Evolutionary conservation across 2,329 filamentous ascomycete genomes (phyloP), one percentile per base, ranked within the genome.

Genomic region (Diaporthe helianthi): DNA sequence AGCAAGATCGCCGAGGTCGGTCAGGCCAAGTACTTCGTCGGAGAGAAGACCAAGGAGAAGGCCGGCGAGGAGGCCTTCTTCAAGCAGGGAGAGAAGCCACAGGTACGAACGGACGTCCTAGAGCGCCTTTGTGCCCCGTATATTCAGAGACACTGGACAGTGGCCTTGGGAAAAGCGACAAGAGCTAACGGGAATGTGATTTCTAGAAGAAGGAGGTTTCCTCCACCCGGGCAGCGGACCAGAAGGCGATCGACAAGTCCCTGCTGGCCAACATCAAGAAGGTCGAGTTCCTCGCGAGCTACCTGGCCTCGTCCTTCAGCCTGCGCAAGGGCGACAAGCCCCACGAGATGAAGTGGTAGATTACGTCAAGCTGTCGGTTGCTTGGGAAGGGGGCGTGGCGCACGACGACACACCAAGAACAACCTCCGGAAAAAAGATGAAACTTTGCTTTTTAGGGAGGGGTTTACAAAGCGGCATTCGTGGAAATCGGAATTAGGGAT

Each of bases 311-410:
- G 85, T 93, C 92, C 83, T 99, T 99, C 93, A 97, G 93, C 90
- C 91, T 99, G 85, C 93, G 95, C 87, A 98, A 94, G 89, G 96
- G 96, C 81, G 95, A 99, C 90, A 94, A 95, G 92, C 96, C 96
- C 86, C 96, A 99, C 88, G 93, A 97, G 91, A 98, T 99, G 96
- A 93, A 93, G 87, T 99, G 95, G 90, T 99, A 98, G 86, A 90
- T 71, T 71, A 19, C 63, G 54, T 49, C 52, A 52, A 61, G 66
- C 49, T 63, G 63, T 46, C 66, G 61, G 33, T 65, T 65, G 58
- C 46, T 70, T 73, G 73, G 69, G 60, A 51, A 47, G 66, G 58
- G 68, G 70, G 71, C 68, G 71, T 73, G 64, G 71, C 69, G 73
- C 73, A 67, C 71, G 72, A 74, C 63, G 70, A 69, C 61, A 63